These are phyloP conservation scores for Globisporangium sylvaticum DNA, from an alignment of 352 stramenopile genomes.

Conservation along the genomic window DNA sequence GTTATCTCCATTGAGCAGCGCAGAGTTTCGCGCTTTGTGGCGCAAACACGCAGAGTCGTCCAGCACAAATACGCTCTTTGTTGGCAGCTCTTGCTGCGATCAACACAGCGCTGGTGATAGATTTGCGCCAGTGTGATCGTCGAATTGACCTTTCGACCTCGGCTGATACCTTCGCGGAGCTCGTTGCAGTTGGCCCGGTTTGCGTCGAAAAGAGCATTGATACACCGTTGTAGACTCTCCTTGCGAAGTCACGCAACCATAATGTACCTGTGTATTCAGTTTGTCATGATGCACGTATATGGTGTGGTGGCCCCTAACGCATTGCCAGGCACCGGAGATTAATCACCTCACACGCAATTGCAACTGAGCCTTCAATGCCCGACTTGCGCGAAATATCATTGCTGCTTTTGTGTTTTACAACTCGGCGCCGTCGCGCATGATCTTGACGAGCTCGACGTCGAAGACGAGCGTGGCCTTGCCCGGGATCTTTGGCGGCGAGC, in stretches of 20 bases:
- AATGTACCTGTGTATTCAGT: neutral
- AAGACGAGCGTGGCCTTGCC: conserved; percentile 95
- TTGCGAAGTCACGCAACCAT: neutral
- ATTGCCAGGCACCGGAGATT: neutral
- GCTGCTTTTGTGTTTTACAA: neutral
- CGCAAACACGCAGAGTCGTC: too few species aligned
- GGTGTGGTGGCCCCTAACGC: too few species aligned
- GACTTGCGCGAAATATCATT: neutral
- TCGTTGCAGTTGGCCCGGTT: too few species aligned
- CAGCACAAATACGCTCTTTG: too few species aligned
- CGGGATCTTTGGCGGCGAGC: conserved; percentile 91
- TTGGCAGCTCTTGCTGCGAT: too few species aligned
- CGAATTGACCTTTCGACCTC: too few species aligned
- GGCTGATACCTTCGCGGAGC: too few species aligned
- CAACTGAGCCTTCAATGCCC: neutral
- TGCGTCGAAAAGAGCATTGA: neutral
- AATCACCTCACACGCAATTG: neutral
- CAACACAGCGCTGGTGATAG: too few species aligned
- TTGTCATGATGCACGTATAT: neutral
- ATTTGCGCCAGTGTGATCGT: too few species aligned
- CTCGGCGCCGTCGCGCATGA: conserved; percentile 50
- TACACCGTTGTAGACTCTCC: neutral
- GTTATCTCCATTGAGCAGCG: too few species aligned
- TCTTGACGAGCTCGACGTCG: conserved; percentile 95
- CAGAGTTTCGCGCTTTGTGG: too few species aligned